These are phyloP conservation scores for Zancudomyces culisetae DNA, from an alignment of 371 early-diverging fungal genomes.

Conservation along the genomic window DNA sequence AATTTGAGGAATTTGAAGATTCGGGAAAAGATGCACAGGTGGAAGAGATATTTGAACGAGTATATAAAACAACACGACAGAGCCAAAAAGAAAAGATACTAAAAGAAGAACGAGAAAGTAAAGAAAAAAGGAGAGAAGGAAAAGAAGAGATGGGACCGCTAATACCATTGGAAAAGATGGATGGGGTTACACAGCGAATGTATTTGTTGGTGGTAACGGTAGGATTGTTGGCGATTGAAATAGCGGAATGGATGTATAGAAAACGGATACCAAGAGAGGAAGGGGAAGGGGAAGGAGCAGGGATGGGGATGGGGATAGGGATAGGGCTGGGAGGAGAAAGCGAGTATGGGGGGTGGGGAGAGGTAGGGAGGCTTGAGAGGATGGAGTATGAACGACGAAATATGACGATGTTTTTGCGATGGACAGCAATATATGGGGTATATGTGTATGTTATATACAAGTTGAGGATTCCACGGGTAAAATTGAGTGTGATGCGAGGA, in stretches of 20 bases:
- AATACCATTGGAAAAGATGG: slow-evolving; percentile 13
- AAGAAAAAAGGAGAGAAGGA: neutral
- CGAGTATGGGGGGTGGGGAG: slow-evolving; percentile 8
- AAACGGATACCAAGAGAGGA: neutral
- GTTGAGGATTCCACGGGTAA: slow-evolving; percentile 13
- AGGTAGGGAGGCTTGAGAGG: neutral
- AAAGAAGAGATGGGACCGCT: slow-evolving; percentile 5
- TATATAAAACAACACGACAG: neutral
- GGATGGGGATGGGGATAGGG: slow-evolving; percentile 5
- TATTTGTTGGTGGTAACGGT: slow-evolving; percentile 11
- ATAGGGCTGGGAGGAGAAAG: slow-evolving; percentile 2
- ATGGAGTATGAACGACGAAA: slow-evolving; percentile 8
- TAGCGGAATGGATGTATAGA: slow-evolving; percentile 8
- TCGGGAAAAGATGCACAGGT: neutral
- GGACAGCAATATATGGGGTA: slow-evolving; percentile 11
- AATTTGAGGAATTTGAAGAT: neutral
- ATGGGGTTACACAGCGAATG: slow-evolving; percentile 18
- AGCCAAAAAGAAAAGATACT: neutral
- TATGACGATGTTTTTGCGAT: slow-evolving; percentile 13
- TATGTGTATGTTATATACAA: slow-evolving; percentile 11
- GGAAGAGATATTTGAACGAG: neutral
- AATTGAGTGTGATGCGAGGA: slow-evolving; percentile 1
- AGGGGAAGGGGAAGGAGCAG: slow-evolving; percentile 1
- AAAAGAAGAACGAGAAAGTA: neutral
- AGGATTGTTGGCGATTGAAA: slow-evolving; percentile 12